Conservation (phyloP, 1,284 basidiomycete genomes). For the Leccinum griseonigrum region DNA sequence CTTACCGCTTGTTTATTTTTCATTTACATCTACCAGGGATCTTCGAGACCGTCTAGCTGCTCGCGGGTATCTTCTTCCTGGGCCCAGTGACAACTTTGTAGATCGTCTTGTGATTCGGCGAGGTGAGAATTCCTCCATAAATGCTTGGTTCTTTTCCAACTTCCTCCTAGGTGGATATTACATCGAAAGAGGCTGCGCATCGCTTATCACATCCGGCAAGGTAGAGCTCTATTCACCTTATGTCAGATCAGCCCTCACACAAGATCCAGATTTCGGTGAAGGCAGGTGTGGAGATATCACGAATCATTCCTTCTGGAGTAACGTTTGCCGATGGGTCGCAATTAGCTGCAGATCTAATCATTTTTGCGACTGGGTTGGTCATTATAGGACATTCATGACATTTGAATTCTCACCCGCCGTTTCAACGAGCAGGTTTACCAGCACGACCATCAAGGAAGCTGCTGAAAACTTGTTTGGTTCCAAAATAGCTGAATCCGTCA, state of each 20-base stretch:
- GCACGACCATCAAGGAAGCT: conserved; percentile 9
- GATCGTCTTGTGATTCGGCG: conserved; percentile 15
- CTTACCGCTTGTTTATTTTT: background rate
- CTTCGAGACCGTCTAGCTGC: conserved; percentile 5
- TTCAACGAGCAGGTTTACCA: conserved; percentile 2
- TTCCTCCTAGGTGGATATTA: conserved; percentile 12
- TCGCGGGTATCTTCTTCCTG: conserved; percentile 14
- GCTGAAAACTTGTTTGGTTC: conserved; percentile 9
- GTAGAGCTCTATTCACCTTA: background rate
- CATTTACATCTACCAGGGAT: conserved; percentile 4
- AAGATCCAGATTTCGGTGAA: conserved; percentile 11
- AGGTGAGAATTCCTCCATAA: background rate
- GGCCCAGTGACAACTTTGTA: conserved; percentile 9
- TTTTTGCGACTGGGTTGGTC: conserved; percentile 30
- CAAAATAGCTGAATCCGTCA: conserved; percentile 7
- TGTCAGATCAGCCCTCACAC: background rate
- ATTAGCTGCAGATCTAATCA: conserved; percentile 27
- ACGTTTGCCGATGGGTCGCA: conserved; percentile 25
- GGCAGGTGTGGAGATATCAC: conserved; percentile 13
- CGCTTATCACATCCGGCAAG: conserved; percentile 15
- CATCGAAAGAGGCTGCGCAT: conserved; percentile 14
- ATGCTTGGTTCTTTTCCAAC: background rate
- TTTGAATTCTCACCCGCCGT: background rate
- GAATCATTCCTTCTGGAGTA: conserved; percentile 20
- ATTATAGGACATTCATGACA: background rate